phyloP scores from a whole-genome alignment of 306 rosid genomes.

The Luffa aegyptiaca region DNA sequence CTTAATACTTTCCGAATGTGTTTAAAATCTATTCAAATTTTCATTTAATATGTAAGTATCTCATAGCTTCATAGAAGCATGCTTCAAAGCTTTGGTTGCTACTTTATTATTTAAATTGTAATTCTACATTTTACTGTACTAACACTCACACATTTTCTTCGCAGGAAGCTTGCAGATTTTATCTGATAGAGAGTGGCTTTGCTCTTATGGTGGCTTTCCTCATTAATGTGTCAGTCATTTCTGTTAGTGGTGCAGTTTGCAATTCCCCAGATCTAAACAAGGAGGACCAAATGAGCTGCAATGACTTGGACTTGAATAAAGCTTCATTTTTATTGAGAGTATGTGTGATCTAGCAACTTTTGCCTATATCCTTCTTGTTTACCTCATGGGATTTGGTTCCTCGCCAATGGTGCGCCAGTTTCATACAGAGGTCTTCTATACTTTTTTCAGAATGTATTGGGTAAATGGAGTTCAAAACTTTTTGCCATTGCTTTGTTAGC shows the following conservation, averaged over 20 bases:
- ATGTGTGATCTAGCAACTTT: slow-evolving; percentile 28
- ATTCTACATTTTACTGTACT: neutral
- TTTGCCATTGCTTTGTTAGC: slow-evolving; percentile 92
- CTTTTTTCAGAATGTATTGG: slow-evolving; percentile 69
- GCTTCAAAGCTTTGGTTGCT: neutral
- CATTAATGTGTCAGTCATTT: slow-evolving; percentile 74
- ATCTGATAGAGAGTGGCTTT: slow-evolving; percentile 80
- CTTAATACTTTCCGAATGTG: neutral
- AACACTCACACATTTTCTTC: slow-evolving; percentile 5
- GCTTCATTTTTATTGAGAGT: slow-evolving; percentile 84
- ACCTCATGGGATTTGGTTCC: neutral
- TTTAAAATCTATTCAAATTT: neutral
- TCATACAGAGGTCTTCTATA: neutral
- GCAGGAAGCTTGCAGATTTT: slow-evolving; percentile 96
- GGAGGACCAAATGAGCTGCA: slow-evolving; percentile 65
- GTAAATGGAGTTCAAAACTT: slow-evolving; percentile 93
- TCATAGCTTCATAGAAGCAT: neutral
- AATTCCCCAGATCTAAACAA: slow-evolving; percentile 46
- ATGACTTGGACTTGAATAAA: slow-evolving; percentile 80
- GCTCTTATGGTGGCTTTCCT: slow-evolving; percentile 86
- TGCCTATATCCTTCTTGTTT: neutral
- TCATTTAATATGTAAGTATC: neutral
- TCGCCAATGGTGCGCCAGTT: neutral
- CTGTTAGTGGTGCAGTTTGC: slow-evolving; percentile 93
- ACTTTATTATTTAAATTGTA: neutral